Conservation (phyloP, 2,329 filamentous ascomycete genomes). For the Gliomastix tumulicola region DNA sequence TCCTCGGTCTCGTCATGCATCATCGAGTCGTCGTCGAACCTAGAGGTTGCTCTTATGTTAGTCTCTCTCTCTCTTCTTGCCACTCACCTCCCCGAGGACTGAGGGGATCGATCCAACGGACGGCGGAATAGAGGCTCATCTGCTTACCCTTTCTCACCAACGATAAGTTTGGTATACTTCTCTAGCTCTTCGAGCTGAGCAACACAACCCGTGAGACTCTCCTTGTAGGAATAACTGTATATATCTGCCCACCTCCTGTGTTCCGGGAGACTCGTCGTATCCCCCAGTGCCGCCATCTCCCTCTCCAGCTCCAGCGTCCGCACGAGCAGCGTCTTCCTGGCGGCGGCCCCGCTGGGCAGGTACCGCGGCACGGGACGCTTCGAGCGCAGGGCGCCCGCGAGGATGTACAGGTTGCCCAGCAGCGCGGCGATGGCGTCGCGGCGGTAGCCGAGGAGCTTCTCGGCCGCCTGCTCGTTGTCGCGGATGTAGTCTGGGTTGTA, state of each 20-base stretch:
- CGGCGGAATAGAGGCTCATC: neutral
- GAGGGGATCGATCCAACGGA: neutral
- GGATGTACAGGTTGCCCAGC: slow-evolving; percentile 49
- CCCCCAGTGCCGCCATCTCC: slow-evolving; percentile 11
- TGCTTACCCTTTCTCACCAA: slow-evolving; percentile 43
- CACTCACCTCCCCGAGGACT: too few species aligned
- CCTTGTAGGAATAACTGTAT: slow-evolving; percentile 47
- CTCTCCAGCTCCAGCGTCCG: slow-evolving; percentile 36
- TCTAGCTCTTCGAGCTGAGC: slow-evolving; percentile 47
- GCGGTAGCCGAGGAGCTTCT: slow-evolving; percentile 40
- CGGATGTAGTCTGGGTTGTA: slow-evolving; percentile 47
- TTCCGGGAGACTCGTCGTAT: neutral
- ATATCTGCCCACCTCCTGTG: slow-evolving; percentile 47
- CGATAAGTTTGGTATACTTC: slow-evolving; percentile 49
- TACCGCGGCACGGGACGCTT: slow-evolving; percentile 46
- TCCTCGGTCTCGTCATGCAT: slow-evolving; percentile 7
- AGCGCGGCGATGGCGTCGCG: slow-evolving; percentile 52
- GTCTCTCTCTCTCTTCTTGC: too few species aligned
- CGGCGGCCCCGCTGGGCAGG: slow-evolving; percentile 46
- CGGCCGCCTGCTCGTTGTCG: slow-evolving; percentile 39
- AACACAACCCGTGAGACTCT: slow-evolving; percentile 46
- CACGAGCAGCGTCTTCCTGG: slow-evolving; percentile 43
- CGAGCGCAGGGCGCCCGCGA: slow-evolving; percentile 47
- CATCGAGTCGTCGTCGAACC: slow-evolving; percentile 25
- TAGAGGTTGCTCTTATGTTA: slow-evolving; percentile 11